Percentiles rank a stretch among this genome's conserved stretches.
Conservation (phyloP, 345 rosid species). For the Aethionema arabicum region DNA sequence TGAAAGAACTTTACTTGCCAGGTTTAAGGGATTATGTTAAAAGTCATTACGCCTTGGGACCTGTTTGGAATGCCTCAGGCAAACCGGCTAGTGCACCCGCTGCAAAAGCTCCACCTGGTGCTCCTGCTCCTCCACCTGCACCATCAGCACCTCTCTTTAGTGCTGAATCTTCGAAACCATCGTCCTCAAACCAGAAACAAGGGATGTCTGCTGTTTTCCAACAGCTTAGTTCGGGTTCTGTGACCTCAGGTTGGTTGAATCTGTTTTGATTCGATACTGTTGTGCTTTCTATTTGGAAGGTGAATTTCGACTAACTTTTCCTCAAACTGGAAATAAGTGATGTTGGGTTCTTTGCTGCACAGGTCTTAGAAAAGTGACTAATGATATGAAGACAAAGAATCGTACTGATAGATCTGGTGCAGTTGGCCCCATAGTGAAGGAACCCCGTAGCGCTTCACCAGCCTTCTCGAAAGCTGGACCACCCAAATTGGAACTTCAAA, state of each 20-base stretch:
- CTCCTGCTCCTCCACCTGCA: conserved; percentile 92
- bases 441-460: conserved; percentile 43
- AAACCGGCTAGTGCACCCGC: conserved; percentile 49
- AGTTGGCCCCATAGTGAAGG: conserved; percentile 61
- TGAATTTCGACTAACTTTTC: conserved; percentile 15
- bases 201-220: conserved; percentile 98
- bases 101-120: conserved; percentile 55
- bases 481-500: conserved; percentile 92
- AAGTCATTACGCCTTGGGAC: conserved; percentile 84
- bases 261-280: conserved; percentile 5
- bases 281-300: conserved; percentile 1
- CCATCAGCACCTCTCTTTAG: conserved; percentile 76
- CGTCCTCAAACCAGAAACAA: conserved; percentile 75
- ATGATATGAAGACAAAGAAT: conserved; percentile 93
- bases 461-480: conserved; percentile 75
- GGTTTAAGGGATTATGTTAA: conserved; percentile 93
- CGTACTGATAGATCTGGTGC: conserved; percentile 68
- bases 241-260: conserved; percentile 57
- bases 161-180: conserved; percentile 65
- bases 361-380: conserved; percentile 89
- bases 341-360: conserved; percentile 23
- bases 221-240: conserved; percentile 70
- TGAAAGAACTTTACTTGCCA: conserved; percentile 87
- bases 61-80: conserved; percentile 82
- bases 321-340: too few species aligned